These are phyloP conservation scores for Blastobotrys attinorum DNA, from an alignment of 805 yeast species.

Conservation along the genomic window DNA sequence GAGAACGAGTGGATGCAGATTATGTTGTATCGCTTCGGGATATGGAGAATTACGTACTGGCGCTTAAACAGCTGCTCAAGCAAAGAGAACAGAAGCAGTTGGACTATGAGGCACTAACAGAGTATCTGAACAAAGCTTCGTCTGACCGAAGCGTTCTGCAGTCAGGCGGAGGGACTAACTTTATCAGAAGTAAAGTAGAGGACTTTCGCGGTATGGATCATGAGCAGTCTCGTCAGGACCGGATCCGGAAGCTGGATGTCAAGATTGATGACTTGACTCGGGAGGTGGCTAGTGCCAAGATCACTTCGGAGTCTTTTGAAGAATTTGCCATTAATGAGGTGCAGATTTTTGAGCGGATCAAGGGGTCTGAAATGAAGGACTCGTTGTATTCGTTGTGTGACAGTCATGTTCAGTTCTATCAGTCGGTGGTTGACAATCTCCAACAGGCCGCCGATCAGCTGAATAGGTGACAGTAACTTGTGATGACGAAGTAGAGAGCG, in stretches of 20 bases:
- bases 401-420: conserved; percentile 66
- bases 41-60: conserved; percentile 68
- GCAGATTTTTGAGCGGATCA: conserved; percentile 67
- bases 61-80: conserved; percentile 62
- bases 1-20: conserved; percentile 59
- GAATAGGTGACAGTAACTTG: too few relatives aligned
- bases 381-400: conserved; percentile 69
- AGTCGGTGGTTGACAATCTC: conserved; percentile 52
- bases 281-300: conserved; percentile 45
- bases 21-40: conserved; percentile 80
- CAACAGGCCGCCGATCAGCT: background rate
- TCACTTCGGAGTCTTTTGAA: conserved; percentile 46
- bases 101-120: conserved; percentile 80
- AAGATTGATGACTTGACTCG: conserved; percentile 42
- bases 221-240: conserved; percentile 45
- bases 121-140: conserved; percentile 64
- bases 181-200: conserved; percentile 49
- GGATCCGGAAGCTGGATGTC: conserved; percentile 41
- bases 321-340: conserved; percentile 50
- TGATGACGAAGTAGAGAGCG: too few relatives aligned
- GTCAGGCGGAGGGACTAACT: conserved; percentile 45
- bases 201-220: conserved; percentile 58
- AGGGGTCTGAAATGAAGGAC: conserved; percentile 65
- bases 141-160: conserved; percentile 52
- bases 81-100: conserved; percentile 85